A percentile compares a stretch with the other conserved stretches of the same genome.
These are phyloP conservation scores for Fraxinus floribunda DNA, from an alignment of 305 asterid genomes.

Conservation along the genomic window DNA sequence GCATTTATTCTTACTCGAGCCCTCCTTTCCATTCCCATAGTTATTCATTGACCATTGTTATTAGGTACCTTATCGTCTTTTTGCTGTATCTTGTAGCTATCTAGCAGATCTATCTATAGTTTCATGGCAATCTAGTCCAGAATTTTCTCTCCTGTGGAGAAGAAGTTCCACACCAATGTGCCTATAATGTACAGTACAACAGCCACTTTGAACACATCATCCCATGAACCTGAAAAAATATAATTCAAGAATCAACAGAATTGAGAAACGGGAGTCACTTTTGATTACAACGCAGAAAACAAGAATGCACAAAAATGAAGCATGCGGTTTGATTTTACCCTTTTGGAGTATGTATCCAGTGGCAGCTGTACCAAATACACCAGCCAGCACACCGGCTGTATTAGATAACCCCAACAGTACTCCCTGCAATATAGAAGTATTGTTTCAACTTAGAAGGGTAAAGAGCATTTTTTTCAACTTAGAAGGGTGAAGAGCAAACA, in stretches of 20 bases:
- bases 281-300: not conserved
- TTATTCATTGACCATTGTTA: not conserved
- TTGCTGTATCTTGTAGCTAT: slow-evolving; percentile 7
- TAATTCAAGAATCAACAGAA: slow-evolving; percentile 20
- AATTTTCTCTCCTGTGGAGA: slow-evolving; percentile 81
- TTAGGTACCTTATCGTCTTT: not conserved
- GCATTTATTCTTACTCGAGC: not conserved
- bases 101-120: slow-evolving; percentile 15
- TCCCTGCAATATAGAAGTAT: slow-evolving; percentile 52
- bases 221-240: slow-evolving; percentile 79
- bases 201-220: slow-evolving; percentile 84
- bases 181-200: slow-evolving; percentile 80
- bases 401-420: slow-evolving; percentile 84
- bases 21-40: not conserved
- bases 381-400: slow-evolving; percentile 96
- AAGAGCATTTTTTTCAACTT: not conserved
- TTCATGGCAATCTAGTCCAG: slow-evolving; percentile 47
- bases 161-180: slow-evolving; percentile 81
- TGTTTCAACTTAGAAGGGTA: not conserved
- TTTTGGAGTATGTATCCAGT: slow-evolving; percentile 96
- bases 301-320: not conserved
- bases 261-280: not conserved
- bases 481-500: not conserved
- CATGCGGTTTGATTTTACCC: slow-evolving; percentile 43
- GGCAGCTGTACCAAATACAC: slow-evolving; percentile 96